phyloP scores from a whole-genome alignment of 371 early-diverging fungal species.

The Mucor lusitanicus region DNA sequence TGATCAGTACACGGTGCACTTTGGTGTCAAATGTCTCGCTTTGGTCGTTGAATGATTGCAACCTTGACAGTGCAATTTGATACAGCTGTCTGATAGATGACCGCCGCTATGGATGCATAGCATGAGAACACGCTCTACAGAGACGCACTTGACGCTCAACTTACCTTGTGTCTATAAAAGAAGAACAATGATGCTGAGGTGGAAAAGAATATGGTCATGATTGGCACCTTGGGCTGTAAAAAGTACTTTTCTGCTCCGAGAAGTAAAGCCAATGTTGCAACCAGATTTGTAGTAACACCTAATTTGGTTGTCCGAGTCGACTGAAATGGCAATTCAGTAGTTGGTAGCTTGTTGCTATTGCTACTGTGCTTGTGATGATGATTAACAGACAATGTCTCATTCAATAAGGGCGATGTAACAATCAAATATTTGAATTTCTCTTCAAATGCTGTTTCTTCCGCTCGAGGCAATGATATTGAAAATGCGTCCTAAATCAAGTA shows the following conservation, averaged over 20 bases:
- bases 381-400: conserved; percentile 50
- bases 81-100: conserved; percentile 54
- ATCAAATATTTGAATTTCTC: conserved; percentile 69
- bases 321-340: conserved; percentile 22
- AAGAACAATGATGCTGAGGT: conserved; percentile 39
- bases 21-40: conserved; percentile 59
- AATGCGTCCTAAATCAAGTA: conserved; percentile 33
- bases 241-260: conserved; percentile 29
- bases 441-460: conserved; percentile 65
- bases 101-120: conserved; percentile 39
- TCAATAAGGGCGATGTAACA: conserved; percentile 64
- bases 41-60: conserved; percentile 54
- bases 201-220: conserved; percentile 32
- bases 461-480: conserved; percentile 41
- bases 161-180: conserved; percentile 45
- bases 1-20: conserved; percentile 62
- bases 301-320: conserved; percentile 20
- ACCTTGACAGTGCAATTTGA: conserved; percentile 45
- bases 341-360: conserved; percentile 20
- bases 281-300: conserved; percentile 15
- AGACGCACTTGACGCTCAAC: not conserved
- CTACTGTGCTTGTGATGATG: conserved; percentile 35
- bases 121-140: not conserved
- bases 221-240: conserved; percentile 18
- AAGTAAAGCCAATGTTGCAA: conserved; percentile 20